Percentiles rank a stretch among this genome's conserved stretches.
phyloP scores from a whole-genome alignment of 2,329 filamentous ascomycete species.

The Trichoderma simmonsii region DNA sequence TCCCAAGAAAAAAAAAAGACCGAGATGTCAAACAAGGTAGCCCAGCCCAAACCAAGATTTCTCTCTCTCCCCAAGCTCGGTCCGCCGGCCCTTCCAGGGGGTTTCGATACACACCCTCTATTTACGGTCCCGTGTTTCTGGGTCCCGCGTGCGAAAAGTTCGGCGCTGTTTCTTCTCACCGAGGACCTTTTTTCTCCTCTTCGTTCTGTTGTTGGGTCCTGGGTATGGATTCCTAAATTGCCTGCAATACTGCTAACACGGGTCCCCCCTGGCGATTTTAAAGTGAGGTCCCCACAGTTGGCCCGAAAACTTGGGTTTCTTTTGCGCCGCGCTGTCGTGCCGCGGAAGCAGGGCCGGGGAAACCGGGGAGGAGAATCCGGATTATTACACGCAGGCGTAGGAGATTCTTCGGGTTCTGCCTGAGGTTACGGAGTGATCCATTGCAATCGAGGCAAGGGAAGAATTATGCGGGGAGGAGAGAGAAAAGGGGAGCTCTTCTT shows the following conservation, averaged over 20 bases:
- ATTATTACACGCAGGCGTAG: not conserved
- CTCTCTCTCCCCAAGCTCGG: not conserved
- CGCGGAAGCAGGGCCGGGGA: not conserved
- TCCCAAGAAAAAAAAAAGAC: not conserved
- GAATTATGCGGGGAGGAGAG: not conserved
- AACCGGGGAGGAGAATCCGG: not conserved
- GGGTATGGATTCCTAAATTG: not conserved
- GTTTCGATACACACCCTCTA: not conserved
- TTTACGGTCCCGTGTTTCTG: not conserved
- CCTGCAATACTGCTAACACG: not conserved
- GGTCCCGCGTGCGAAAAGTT: not conserved
- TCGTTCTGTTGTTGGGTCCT: not conserved
- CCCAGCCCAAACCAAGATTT: not conserved
- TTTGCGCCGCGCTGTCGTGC: not conserved
- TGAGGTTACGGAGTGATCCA: not conserved
- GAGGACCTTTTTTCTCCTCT: not conserved
- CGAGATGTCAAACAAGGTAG: not conserved
- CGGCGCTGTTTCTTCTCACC: not conserved
- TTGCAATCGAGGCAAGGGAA: not conserved
- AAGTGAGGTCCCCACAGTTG: not conserved
- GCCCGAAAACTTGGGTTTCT: not conserved
- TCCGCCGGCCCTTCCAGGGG: not conserved
- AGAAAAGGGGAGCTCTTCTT: not conserved
- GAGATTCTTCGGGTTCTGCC: not conserved
- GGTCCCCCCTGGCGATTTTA: not conserved